phyloP scores from a whole-genome alignment of 257 asterid genomes.

The Nicotiana noctiflora region DNA sequence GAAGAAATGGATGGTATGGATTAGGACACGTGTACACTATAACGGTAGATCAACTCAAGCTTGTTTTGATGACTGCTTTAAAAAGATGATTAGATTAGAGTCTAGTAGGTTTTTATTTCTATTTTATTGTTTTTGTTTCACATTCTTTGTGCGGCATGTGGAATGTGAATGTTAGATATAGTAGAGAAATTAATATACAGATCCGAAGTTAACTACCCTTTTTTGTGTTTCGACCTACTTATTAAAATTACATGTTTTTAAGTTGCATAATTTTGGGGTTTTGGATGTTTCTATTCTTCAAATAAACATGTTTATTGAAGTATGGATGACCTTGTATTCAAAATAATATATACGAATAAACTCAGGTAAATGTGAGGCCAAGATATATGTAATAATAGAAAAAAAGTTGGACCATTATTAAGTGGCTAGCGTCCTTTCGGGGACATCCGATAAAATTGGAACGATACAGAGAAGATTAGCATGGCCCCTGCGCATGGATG shows the following conservation, averaged over 20 bases:
- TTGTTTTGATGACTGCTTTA: neutral
- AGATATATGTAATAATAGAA: too few relatives aligned
- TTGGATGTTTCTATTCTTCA: neutral
- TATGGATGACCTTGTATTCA: neutral
- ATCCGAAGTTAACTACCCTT: neutral
- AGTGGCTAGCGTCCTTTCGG: too few relatives aligned
- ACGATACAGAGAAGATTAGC: slow-evolving; percentile 25
- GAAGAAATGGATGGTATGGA: neutral
- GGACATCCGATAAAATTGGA: neutral
- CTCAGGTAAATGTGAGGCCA: neutral
- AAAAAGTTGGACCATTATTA: too few relatives aligned
- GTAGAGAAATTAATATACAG: neutral
- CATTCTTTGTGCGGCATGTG: neutral
- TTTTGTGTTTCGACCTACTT: neutral
- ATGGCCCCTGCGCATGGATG: slow-evolving; percentile 28
- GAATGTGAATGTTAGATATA: neutral
- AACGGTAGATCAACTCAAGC: neutral
- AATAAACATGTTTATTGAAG: neutral
- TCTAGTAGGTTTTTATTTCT: neutral
- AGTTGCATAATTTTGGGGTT: neutral
- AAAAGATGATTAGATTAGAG: neutral
- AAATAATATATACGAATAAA: neutral
- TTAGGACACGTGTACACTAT: slow-evolving; percentile 5
- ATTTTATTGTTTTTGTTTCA: too few relatives aligned
- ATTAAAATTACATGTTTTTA: neutral